These are phyloP conservation scores for Phytophthora hibernalis DNA, from an alignment of 352 stramenopile genomes.

Conservation along the genomic window DNA sequence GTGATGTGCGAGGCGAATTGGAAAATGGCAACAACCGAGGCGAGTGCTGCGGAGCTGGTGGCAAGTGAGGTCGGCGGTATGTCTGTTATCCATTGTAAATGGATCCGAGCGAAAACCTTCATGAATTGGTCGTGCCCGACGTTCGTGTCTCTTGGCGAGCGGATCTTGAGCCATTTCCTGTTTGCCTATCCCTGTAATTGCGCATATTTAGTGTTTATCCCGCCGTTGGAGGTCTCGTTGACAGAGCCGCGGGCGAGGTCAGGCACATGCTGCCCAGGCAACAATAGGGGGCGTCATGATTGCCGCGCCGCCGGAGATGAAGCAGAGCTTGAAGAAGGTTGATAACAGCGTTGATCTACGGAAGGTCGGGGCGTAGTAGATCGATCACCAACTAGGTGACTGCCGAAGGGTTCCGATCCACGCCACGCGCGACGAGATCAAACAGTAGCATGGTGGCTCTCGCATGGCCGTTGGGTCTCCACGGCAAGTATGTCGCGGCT, in stretches of 20 bases:
- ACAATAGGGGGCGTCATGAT: not conserved
- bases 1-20: slow-evolving; percentile 18
- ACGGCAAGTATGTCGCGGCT: not conserved
- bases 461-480: not conserved
- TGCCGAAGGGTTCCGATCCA: not conserved
- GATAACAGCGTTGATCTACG: not conserved
- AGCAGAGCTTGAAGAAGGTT: not conserved
- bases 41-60: slow-evolving; percentile 5
- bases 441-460: not conserved
- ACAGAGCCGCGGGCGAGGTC: slow-evolving; percentile 21
- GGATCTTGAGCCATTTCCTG: slow-evolving; percentile 23
- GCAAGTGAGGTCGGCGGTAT: not conserved
- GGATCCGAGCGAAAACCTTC: slow-evolving; percentile 10
- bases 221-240: slow-evolving; percentile 27
- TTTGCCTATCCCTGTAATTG: slow-evolving; percentile 21
- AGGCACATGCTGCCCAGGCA: slow-evolving; percentile 14
- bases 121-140: slow-evolving; percentile 7
- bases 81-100: slow-evolving; percentile 19
- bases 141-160: not conserved
- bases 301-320: not conserved
- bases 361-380: no score
- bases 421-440: not conserved
- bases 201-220: slow-evolving; percentile 25
- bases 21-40: slow-evolving; percentile 12
- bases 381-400: no score